A percentile compares a stretch with the other conserved stretches of the same genome.
Evolutionary conservation across 73 alveolate genomes (phyloP).

Genomic region (Blepharisma japonicum): DNA sequence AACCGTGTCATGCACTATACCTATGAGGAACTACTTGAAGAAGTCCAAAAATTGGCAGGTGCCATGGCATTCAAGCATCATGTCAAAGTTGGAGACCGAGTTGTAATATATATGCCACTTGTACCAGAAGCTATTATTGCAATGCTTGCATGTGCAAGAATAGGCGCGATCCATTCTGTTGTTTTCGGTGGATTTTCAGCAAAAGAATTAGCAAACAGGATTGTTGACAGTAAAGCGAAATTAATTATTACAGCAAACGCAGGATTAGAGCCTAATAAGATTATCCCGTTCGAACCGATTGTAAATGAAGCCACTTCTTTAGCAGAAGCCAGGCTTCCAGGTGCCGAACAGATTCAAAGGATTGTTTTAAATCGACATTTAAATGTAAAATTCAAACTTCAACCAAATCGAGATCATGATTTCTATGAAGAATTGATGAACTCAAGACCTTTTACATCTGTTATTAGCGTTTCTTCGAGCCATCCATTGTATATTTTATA

Average conservation of each 20-base stretch:
- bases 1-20: conserved; percentile 64
- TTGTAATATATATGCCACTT: conserved; percentile 98
- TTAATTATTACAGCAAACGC: conserved; percentile 88
- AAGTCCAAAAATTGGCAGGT: conserved; percentile 77
- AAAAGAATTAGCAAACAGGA: conserved; percentile 87
- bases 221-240: conserved; percentile 85
- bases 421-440: conserved; percentile 65
- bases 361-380: background rate
- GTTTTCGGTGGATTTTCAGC: conserved; percentile 99
- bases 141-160: conserved; percentile 96
- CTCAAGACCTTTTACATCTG: conserved; percentile 26
- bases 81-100: conserved; percentile 89
- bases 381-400: conserved; percentile 32
- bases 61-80: conserved; percentile 66
- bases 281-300: conserved; percentile 77
- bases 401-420: conserved; percentile 29
- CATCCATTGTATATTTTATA: conserved; percentile 94
- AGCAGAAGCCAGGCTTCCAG: conserved; percentile 40
- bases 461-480: conserved; percentile 68
- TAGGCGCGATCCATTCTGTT: conserved; percentile 99
- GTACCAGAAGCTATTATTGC: conserved; percentile 97
- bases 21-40: conserved; percentile 72
- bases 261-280: conserved; percentile 94
- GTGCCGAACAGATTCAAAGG: background rate
- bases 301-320: conserved; percentile 83